Evolutionary conservation across 257 asterid genomes (phyloP).

Genomic region (Solanum corneliomulleri): DNA sequence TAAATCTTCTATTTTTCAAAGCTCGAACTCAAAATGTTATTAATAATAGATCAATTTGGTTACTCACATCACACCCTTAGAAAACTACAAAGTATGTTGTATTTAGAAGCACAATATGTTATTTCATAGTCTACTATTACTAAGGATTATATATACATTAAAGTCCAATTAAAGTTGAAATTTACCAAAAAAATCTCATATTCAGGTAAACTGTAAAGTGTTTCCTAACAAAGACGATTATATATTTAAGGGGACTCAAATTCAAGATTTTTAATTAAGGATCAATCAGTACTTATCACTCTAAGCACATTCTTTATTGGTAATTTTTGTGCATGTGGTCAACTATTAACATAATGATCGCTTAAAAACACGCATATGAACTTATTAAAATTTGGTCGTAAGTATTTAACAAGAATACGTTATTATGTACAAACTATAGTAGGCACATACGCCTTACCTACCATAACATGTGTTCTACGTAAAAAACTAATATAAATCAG

Average conservation of each 20-base stretch:
- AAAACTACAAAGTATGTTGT: too few relatives aligned
- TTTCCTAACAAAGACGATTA: fast-evolving
- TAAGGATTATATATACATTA: too few relatives aligned
- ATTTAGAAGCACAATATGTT: too few relatives aligned
- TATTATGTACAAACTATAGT: neutral
- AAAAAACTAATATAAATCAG: neutral
- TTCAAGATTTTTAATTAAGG: fast-evolving
- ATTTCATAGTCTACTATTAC: too few relatives aligned
- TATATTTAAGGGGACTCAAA: neutral
- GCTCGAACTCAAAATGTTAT: too few relatives aligned
- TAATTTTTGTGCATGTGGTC: neutral
- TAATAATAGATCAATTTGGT: too few relatives aligned
- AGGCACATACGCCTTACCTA: neutral
- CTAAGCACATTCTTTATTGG: fast-evolving
- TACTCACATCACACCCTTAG: too few relatives aligned
- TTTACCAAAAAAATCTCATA: neutral
- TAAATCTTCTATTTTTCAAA: too few relatives aligned
- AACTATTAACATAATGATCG: neutral
- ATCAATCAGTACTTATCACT: fast-evolving
- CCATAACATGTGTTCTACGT: neutral
- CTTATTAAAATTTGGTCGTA: too few relatives aligned
- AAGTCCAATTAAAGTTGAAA: too few relatives aligned
- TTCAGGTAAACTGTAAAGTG: fast-evolving
- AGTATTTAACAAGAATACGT: too few relatives aligned
- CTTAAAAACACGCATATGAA: neutral